Conservation (phyloP, 2,329 filamentous ascomycete species). For the Zymoseptoria pseudotritici region DNA sequence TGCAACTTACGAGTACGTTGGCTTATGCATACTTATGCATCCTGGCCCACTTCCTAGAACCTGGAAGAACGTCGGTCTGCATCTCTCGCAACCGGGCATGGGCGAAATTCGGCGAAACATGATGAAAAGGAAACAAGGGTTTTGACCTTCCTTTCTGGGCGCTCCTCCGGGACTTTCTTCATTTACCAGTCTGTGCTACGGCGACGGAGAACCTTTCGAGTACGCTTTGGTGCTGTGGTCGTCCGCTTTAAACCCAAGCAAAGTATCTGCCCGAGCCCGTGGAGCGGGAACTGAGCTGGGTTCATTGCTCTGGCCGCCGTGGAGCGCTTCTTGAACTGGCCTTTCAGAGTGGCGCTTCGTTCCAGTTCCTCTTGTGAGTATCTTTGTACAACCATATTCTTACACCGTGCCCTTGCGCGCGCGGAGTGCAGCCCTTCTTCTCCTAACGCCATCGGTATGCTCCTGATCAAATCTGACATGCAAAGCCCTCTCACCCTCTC, state of each 20-base stretch:
- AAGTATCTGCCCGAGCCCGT: no score
- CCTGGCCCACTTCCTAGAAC: no score
- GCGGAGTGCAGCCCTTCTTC: background rate
- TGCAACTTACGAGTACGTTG: background rate
- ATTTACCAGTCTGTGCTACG: background rate
- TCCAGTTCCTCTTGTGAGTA: background rate
- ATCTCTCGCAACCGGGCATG: background rate
- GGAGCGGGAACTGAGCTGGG: background rate
- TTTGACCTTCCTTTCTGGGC: background rate
- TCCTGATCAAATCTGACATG: background rate
- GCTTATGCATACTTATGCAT: background rate
- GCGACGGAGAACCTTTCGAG: background rate
- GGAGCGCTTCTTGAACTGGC: background rate
- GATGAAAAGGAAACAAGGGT: background rate
- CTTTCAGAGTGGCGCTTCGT: background rate
- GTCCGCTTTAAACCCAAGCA: background rate
- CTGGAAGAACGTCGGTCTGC: background rate
- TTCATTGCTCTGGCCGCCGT: background rate
- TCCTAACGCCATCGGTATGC: slow-evolving; percentile 16
- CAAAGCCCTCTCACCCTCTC: slow-evolving; percentile 27
- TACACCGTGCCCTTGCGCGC: background rate
- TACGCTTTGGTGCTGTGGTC: background rate
- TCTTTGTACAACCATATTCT: slow-evolving; percentile 9
- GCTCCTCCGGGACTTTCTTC: background rate
- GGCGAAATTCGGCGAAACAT: background rate